Conservation (phyloP, 192 early-diverging fungal species). For the Funneliformis geosporum region DNA sequence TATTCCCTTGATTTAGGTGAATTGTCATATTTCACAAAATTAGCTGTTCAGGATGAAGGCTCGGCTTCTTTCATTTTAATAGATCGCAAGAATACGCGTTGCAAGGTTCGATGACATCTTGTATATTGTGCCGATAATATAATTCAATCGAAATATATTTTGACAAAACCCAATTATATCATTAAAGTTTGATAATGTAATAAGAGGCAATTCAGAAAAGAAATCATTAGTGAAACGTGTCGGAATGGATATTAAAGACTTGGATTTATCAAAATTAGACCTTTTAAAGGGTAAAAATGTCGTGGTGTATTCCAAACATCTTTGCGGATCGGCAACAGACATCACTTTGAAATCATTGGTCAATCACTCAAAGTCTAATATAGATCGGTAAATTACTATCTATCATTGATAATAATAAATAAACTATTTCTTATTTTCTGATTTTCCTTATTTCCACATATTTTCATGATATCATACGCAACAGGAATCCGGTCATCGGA, state of each 20-base stretch:
- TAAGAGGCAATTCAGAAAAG: constrained; percentile 43
- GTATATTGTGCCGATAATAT: background rate
- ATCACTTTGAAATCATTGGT: constrained; percentile 75
- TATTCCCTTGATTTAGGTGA: constrained; percentile 35
- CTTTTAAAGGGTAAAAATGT: constrained; percentile 45
- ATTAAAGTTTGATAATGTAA: constrained; percentile 44
- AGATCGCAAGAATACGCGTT: constrained; percentile 77
- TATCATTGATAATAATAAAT: background rate
- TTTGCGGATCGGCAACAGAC: constrained; percentile 91
- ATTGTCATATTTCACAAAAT: constrained; percentile 50
- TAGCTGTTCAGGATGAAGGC: constrained; percentile 44
- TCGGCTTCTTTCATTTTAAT: constrained; percentile 62
- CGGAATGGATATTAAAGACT: constrained; percentile 84
- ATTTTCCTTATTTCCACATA: too few relatives aligned
- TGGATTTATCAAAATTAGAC: constrained; percentile 63
- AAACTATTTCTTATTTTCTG: background rate
- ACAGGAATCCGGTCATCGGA: constrained; percentile 56
- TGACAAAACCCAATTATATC: background rate
- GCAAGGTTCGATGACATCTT: constrained; percentile 53
- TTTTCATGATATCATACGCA: too few relatives aligned
- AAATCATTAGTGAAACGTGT: constrained; percentile 59
- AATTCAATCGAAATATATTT: background rate
- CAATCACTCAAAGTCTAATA: constrained; percentile 44
- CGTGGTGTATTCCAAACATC: constrained; percentile 84
- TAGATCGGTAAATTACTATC: constrained; percentile 19